phyloP scores from a whole-genome alignment of 139 green algal genomes.

The Micromonas commoda region DNA sequence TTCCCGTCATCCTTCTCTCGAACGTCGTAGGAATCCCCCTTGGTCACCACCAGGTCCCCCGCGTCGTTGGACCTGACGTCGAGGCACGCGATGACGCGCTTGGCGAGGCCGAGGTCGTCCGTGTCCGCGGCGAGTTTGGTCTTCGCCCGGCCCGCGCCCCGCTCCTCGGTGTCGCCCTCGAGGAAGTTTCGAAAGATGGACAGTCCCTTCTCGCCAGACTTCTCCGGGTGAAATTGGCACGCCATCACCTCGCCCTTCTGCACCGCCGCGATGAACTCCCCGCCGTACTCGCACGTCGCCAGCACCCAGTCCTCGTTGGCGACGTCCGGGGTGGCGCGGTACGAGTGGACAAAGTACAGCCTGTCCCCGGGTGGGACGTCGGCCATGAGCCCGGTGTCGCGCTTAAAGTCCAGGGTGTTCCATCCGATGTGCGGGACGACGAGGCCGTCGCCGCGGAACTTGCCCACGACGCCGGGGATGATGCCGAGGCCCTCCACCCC shows the following conservation, averaged over 20 bases:
- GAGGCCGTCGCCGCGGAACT: constrained; percentile 71
- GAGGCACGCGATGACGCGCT: constrained; percentile 94
- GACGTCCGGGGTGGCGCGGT: constrained; percentile 42
- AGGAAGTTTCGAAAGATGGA: constrained; percentile 72
- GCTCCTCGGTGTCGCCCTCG: constrained; percentile 39
- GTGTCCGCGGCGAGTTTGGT: neutral
- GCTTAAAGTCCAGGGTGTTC: constrained; percentile 55
- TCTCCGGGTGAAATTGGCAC: constrained; percentile 97
- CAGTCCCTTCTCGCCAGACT: constrained; percentile 74
- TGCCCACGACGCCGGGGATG: constrained; percentile 66
- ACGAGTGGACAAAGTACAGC: constrained; percentile 99
- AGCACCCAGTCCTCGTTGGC: constrained; percentile 88
- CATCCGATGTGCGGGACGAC: constrained; percentile 97
- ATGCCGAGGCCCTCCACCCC: constrained; percentile 81
- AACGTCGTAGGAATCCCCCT: constrained; percentile 96
- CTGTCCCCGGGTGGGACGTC: constrained; percentile 46
- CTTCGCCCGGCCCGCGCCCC: neutral
- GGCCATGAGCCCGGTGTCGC: constrained; percentile 9
- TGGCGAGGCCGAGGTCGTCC: constrained; percentile 55
- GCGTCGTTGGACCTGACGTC: constrained; percentile 91
- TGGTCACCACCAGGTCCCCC: constrained; percentile 79
- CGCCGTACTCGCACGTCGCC: constrained; percentile 79
- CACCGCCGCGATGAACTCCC: constrained; percentile 76
- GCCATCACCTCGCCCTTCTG: constrained; percentile 71
- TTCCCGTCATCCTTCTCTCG: constrained; percentile 55